phyloP scores from a whole-genome alignment of 2,329 filamentous ascomycete species.

The Zymoseptoria ardabiliae region DNA sequence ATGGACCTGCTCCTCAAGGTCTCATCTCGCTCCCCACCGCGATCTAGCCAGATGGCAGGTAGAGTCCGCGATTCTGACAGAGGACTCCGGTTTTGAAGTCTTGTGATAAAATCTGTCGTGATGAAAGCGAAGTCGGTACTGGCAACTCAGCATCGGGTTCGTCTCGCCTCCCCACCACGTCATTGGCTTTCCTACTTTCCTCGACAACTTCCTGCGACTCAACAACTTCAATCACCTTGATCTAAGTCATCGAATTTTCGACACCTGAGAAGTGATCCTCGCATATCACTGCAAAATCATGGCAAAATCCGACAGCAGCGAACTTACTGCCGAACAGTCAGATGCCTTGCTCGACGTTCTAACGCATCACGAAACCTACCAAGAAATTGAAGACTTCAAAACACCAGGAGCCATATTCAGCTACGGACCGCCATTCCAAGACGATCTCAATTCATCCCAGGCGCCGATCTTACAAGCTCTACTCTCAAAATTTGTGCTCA shows the following conservation, averaged over 20 bases:
- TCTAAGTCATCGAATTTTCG: neutral
- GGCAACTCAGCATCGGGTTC: neutral
- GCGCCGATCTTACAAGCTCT: slow-evolving; percentile 63
- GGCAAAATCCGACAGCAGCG: slow-evolving; percentile 9
- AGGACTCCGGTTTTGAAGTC: no score
- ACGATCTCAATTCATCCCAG: slow-evolving; percentile 42
- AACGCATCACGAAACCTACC: slow-evolving; percentile 48
- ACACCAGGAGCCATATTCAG: slow-evolving; percentile 53
- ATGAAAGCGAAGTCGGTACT: neutral
- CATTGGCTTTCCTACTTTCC: slow-evolving; percentile 1
- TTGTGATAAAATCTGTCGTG: no score
- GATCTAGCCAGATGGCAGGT: neutral
- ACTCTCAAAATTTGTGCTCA: slow-evolving; percentile 56
- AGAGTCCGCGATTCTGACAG: no score
- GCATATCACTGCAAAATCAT: slow-evolving; percentile 5
- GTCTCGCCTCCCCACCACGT: slow-evolving; percentile 2
- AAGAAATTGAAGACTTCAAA: slow-evolving; percentile 67
- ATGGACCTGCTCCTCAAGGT: neutral
- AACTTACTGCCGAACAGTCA: slow-evolving; percentile 39
- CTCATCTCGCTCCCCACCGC: neutral
- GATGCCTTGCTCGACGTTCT: slow-evolving; percentile 49
- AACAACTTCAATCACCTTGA: neutral
- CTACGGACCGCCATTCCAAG: slow-evolving; percentile 64
- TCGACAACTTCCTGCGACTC: neutral
- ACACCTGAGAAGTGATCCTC: neutral